phyloP scores from a whole-genome alignment of 2,329 filamentous ascomycete genomes.

The Rutstroemia sp. region DNA sequence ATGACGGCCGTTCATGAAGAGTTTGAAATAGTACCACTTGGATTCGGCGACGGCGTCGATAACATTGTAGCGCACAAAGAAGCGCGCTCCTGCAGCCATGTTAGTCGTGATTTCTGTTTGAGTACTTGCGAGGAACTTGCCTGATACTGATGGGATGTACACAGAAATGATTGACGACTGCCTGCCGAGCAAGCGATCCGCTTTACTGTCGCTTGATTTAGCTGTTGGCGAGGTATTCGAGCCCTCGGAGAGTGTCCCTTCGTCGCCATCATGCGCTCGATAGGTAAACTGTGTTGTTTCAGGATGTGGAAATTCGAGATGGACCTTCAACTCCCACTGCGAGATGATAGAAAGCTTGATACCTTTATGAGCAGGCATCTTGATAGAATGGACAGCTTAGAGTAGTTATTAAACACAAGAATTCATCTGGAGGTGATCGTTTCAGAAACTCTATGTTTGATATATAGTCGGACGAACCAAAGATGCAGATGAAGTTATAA shows the following conservation, averaged over 20 bases:
- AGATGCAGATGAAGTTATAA: background rate
- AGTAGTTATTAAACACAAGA: too few species aligned
- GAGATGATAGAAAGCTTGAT: slow-evolving; percentile 25
- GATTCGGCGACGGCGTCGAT: slow-evolving; percentile 25
- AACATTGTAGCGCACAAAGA: slow-evolving; percentile 44
- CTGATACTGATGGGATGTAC: slow-evolving; percentile 48
- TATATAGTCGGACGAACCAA: background rate
- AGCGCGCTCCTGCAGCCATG: slow-evolving; percentile 39
- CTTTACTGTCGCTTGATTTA: slow-evolving; percentile 18
- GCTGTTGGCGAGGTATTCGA: slow-evolving; percentile 9
- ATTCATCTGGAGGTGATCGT: background rate
- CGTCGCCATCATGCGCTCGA: slow-evolving; percentile 10
- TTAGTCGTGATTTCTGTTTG: slow-evolving; percentile 3
- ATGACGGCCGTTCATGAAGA: slow-evolving; percentile 46
- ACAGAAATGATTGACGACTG: slow-evolving; percentile 40
- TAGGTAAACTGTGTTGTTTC: slow-evolving; percentile 40
- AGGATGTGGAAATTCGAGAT: slow-evolving; percentile 49
- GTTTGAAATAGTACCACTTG: slow-evolving; percentile 45
- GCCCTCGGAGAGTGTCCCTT: background rate
- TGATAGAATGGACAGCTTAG: background rate
- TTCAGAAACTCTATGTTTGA: background rate
- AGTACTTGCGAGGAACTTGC: slow-evolving; percentile 28
- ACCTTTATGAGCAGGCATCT: slow-evolving; percentile 25
- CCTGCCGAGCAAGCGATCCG: slow-evolving; percentile 27
- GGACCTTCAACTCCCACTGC: slow-evolving; percentile 25